A percentile compares a stretch with the other conserved stretches of the same genome.
phyloP scores from a whole-genome alignment of 179 eudicot genomes.

The Silene coronaria region DNA sequence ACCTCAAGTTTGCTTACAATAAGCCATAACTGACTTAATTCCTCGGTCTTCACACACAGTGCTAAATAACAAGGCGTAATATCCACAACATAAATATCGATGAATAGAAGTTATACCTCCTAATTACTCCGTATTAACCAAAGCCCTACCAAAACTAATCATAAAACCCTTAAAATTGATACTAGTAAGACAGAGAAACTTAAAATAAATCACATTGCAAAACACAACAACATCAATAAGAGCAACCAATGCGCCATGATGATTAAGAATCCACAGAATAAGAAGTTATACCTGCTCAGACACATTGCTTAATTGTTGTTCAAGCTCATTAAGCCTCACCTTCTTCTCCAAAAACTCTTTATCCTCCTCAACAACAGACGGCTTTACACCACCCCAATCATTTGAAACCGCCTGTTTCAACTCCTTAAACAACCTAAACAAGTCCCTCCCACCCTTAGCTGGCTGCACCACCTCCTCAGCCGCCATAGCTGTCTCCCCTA shows the following conservation, averaged over 20 bases:
- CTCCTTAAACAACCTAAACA: conserved; percentile 84
- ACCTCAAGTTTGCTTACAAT: background rate
- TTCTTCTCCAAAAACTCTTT: conserved; percentile 81
- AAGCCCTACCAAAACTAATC: background rate
- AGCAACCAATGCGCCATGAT: background rate
- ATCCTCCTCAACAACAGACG: conserved; percentile 72
- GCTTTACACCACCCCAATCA: conserved; percentile 73
- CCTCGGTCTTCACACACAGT: background rate
- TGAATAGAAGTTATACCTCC: background rate
- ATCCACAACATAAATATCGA: background rate
- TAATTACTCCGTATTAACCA: background rate
- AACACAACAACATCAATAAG: background rate
- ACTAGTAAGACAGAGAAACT: background rate
- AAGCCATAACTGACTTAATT: background rate
- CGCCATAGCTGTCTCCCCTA: conserved; percentile 47
- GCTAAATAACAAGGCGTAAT: background rate
- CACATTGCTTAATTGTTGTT: conserved; percentile 54
- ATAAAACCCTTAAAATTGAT: background rate
- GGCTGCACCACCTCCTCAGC: conserved; percentile 74
- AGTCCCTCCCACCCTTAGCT: conserved; percentile 75
- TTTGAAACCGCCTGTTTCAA: conserved; percentile 72
- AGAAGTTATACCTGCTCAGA: conserved; percentile 59
- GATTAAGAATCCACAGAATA: background rate
- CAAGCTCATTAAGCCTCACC: conserved; percentile 57
- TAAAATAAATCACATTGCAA: background rate